Conservation (phyloP, 2,329 filamentous ascomycete species). For the Phyllosticta citribraziliensis region DNA sequence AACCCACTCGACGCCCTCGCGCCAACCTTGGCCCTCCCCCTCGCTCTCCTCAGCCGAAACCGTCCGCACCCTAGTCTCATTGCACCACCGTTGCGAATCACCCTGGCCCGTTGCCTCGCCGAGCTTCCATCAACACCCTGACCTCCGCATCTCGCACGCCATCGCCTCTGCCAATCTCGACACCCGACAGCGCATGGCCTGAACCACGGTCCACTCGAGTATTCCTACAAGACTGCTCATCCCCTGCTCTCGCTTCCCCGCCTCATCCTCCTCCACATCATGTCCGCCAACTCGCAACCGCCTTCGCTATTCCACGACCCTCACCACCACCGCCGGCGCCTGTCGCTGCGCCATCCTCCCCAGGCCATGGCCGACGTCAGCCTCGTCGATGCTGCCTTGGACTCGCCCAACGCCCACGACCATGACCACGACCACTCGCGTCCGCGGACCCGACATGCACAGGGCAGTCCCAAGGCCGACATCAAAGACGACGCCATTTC, state of each 20-base stretch:
- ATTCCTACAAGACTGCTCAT: constrained; percentile 1
- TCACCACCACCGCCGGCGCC: constrained; percentile 5
- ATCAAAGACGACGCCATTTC: constrained; percentile 26
- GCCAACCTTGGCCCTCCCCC: background rate
- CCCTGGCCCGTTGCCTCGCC: background rate
- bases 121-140: background rate
- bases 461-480: constrained; percentile 14
- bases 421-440: constrained; percentile 24
- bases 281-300: constrained; percentile 6
- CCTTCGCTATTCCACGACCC: constrained; percentile 10
- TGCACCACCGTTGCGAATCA: background rate
- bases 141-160: constrained; percentile 6
- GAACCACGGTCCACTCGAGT: constrained; percentile 3
- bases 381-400: background rate
- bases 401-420: background rate
- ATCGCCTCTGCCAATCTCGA: constrained; percentile 7
- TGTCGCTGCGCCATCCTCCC: constrained; percentile 9
- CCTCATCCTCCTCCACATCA: background rate
- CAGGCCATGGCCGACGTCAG: background rate
- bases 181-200: constrained; percentile 5
- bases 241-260: background rate
- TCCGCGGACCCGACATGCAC: constrained; percentile 21
- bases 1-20: background rate
- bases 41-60: background rate
- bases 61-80: background rate